Percentiles rank a stretch among this genome's conserved stretches.
Conservation (phyloP, 106 monocot species). For the Amphibolis antarctica region DNA sequence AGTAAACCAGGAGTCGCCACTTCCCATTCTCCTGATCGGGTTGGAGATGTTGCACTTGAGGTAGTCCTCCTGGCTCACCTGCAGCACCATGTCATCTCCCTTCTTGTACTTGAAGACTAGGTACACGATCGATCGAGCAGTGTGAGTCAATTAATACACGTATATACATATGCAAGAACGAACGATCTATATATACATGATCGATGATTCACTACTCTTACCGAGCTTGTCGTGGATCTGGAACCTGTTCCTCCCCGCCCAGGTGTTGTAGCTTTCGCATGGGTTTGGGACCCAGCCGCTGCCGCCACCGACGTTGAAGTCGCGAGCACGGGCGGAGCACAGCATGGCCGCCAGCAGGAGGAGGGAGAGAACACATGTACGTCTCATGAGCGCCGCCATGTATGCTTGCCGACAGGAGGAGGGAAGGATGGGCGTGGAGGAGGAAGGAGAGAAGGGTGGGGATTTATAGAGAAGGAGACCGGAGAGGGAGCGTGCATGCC, state of each 20-base stretch:
- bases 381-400: neutral
- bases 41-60: conserved; percentile 40
- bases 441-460: neutral
- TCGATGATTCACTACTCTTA: too few relatives aligned
- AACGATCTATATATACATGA: too few relatives aligned
- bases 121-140: neutral
- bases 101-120: conserved; percentile 72
- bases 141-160: neutral
- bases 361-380: neutral
- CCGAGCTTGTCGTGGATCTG: conserved; percentile 62
- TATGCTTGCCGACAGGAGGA: neutral
- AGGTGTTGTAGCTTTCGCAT: conserved; percentile 30
- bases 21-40: conserved; percentile 26
- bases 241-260: conserved; percentile 51
- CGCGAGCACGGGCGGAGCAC: conserved; percentile 8
- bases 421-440: neutral
- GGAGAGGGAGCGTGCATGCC: neutral
- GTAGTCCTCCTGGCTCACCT: conserved; percentile 38
- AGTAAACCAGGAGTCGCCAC: conserved; percentile 34
- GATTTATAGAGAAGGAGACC: neutral
- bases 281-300: conserved; percentile 60
- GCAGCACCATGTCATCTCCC: conserved; percentile 46
- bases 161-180: neutral
- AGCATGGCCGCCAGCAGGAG: neutral
- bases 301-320: conserved; percentile 55